Percentiles rank a stretch among this genome's conserved stretches.
These are phyloP conservation scores for Sclerotinia spermophila DNA, from an alignment of 2,329 filamentous ascomycete species.

Conservation along the genomic window DNA sequence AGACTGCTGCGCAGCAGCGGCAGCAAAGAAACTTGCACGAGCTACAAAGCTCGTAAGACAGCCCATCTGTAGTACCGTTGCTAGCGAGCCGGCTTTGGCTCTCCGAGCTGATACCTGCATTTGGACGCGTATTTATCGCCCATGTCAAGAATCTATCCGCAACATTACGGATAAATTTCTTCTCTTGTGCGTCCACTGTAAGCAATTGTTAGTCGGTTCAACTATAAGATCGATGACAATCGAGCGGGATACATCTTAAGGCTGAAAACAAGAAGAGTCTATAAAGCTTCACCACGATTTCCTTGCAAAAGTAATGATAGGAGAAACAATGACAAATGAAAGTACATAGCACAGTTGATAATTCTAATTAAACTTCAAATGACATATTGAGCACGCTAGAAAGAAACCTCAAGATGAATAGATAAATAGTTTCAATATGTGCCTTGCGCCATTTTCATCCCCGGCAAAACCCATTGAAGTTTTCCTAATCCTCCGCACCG, in stretches of 20 bases:
- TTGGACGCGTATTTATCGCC: neutral
- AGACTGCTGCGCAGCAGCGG: neutral
- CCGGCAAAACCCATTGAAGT: neutral
- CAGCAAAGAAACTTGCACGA: neutral
- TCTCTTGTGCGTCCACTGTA: neutral
- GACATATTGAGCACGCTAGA: neutral
- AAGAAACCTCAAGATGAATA: neutral
- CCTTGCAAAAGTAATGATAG: neutral
- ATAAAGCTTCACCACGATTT: neutral
- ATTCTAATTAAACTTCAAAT: neutral
- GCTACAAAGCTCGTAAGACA: neutral
- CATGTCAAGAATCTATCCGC: neutral
- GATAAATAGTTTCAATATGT: neutral
- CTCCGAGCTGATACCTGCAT: neutral
- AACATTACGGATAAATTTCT: neutral
- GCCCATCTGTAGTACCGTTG: too few species aligned
- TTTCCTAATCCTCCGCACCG: neutral
- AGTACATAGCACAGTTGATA: neutral
- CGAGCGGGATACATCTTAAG: neutral
- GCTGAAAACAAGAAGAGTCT: neutral
- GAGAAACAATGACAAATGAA: neutral
- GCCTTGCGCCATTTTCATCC: neutral
- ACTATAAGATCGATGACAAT: too few species aligned
- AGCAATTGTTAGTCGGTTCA: neutral
- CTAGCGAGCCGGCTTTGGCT: neutral